Conservation (phyloP, 371 early-diverging fungal species). For the Encephalitozoon intestinalis region DNA sequence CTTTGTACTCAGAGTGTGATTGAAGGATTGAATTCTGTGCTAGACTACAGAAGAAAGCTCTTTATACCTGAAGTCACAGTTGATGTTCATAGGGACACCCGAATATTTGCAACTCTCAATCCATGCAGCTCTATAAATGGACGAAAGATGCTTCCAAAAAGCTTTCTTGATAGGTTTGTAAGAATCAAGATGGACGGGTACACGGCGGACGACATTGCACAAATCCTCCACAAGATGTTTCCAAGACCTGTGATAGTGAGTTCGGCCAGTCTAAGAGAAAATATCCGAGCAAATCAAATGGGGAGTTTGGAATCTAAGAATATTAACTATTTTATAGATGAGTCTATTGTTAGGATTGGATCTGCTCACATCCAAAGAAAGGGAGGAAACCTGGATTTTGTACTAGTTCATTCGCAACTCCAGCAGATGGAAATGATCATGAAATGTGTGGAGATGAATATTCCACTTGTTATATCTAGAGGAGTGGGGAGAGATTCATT, state of each 20-base stretch:
- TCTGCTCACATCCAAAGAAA: neutral
- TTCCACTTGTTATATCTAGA: constrained; percentile 52
- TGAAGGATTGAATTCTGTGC: constrained; percentile 94
- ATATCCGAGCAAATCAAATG: constrained; percentile 31
- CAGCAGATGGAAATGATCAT: constrained; percentile 35
- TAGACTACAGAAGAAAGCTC: constrained; percentile 90
- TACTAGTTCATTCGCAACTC: constrained; percentile 51
- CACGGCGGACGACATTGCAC: constrained; percentile 39
- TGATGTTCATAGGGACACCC: constrained; percentile 65
- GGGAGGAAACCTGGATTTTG: neutral
- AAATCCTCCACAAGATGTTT: constrained; percentile 40
- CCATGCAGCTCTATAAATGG: constrained; percentile 90
- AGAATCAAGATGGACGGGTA: constrained; percentile 73
- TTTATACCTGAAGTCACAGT: constrained; percentile 80
- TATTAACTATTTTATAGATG: neutral
- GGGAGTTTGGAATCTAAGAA: neutral
- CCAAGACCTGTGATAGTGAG: neutral
- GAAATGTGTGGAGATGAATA: constrained; percentile 16
- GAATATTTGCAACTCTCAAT: constrained; percentile 93
- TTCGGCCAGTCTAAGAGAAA: constrained; percentile 28
- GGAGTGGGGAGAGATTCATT: constrained; percentile 18
- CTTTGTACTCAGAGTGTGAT: constrained; percentile 94
- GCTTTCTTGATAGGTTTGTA: constrained; percentile 92
- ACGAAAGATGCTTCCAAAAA: constrained; percentile 90
- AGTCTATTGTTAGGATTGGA: neutral